Percentiles rank a stretch among this genome's conserved stretches.
These are phyloP conservation scores for Aphanomyces invadans DNA, from an alignment of 352 stramenopile species.

Conservation along the genomic window DNA sequence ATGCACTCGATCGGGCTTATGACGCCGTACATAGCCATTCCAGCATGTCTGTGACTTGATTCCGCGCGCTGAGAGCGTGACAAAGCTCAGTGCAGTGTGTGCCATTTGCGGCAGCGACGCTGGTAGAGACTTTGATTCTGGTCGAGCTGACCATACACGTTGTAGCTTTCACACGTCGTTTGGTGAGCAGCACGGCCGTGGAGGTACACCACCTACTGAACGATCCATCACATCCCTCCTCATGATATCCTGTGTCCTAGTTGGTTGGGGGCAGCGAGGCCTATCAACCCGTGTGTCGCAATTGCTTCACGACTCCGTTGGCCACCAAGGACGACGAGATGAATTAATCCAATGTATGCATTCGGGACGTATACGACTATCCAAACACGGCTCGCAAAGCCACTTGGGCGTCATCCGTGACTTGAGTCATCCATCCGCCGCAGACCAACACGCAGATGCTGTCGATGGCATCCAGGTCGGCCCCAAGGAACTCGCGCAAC, in stretches of 20 bases:
- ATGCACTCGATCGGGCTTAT: not conserved
- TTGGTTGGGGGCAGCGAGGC: slow-evolving; percentile 69
- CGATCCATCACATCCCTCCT: too few species aligned
- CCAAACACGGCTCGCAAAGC: not conserved
- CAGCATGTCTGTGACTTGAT: slow-evolving; percentile 63
- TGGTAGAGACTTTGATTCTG: slow-evolving; percentile 28
- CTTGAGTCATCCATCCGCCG: slow-evolving; percentile 20
- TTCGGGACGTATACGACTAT: not conserved
- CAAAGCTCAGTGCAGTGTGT: slow-evolving; percentile 81
- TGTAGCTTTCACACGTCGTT: slow-evolving; percentile 57
- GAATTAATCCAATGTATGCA: too few species aligned
- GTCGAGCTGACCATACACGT: not conserved
- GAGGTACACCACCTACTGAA: too few species aligned
- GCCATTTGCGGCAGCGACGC: slow-evolving; percentile 66
- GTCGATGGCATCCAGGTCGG: slow-evolving; percentile 6
- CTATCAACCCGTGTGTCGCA: slow-evolving; percentile 70
- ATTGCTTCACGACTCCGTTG: slow-evolving; percentile 46
- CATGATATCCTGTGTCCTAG: slow-evolving; percentile 27
- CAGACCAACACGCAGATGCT: slow-evolving; percentile 23
- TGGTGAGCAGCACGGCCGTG: slow-evolving; percentile 55
- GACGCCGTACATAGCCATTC: slow-evolving; percentile 38
- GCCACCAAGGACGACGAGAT: not conserved
- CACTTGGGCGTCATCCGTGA: not conserved
- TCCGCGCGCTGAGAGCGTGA: slow-evolving; percentile 61
- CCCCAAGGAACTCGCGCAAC: slow-evolving; percentile 11